These are phyloP conservation scores for Zymoseptoria tritici DNA, from an alignment of 2,329 filamentous ascomycete genomes.

Conservation along the genomic window DNA sequence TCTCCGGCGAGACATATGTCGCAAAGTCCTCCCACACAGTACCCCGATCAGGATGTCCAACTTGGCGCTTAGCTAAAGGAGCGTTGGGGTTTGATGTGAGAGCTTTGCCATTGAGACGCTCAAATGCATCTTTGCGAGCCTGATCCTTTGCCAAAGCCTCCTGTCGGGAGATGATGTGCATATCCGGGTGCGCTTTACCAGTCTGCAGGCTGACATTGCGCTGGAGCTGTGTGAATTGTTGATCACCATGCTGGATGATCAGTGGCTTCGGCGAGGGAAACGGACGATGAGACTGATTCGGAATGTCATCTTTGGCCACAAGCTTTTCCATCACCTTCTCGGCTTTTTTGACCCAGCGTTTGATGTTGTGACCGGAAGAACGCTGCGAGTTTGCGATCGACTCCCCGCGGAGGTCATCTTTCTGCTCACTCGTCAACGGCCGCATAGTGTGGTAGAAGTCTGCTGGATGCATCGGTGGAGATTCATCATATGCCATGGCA, in stretches of 20 bases:
- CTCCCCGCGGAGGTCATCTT: neutral
- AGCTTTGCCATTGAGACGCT: neutral
- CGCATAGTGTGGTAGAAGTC: neutral
- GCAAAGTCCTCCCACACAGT: neutral
- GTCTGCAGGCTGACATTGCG: neutral
- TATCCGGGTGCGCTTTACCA: neutral
- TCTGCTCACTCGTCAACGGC: conserved; percentile 1
- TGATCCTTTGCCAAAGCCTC: neutral
- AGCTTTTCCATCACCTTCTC: neutral
- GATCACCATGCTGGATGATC: neutral
- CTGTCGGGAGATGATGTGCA: neutral
- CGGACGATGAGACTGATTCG: neutral
- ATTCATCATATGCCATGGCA: neutral
- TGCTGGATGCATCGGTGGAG: neutral
- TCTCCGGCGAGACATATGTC: neutral
- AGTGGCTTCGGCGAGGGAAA: neutral
- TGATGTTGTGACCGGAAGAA: neutral
- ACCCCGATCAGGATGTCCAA: neutral
- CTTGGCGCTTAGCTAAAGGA: neutral
- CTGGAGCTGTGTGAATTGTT: neutral
- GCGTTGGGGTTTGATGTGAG: neutral
- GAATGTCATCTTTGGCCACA: neutral
- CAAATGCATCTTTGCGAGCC: neutral
- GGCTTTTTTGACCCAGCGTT: neutral
- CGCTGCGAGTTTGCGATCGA: neutral